Evolutionary conservation across 805 yeast species (phyloP), one percentile per base, ranked within the genome.

Genomic region (Wickerhamomyces bisporus): DNA sequence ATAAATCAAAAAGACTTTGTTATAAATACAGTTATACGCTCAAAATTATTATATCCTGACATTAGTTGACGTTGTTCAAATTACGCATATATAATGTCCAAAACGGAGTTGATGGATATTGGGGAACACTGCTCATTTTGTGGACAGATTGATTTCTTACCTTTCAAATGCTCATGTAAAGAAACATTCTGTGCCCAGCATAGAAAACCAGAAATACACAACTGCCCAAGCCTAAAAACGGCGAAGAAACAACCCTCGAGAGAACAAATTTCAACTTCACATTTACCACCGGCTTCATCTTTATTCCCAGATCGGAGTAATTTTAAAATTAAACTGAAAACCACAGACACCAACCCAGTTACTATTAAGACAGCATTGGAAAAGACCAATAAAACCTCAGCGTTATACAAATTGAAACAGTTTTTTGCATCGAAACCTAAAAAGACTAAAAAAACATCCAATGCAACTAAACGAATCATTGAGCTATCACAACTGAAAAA

Each of bases 61-160:
- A n/a, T n/a, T n/a, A n/a, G n/a, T n/a, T n/a, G n/a, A n/a, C n/a
- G n/a, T n/a, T n/a, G n/a, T n/a, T n/a, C n/a, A n/a, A n/a, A n/a
- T n/a, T n/a, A n/a, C n/a, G n/a, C n/a, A n/a, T n/a, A n/a, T n/a
- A n/a, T n/a, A n/a, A 21, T 51, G 54, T 50, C 57, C 6, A 51
- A 47, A 34, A 52, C 55, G 13, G 57, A 47, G 19, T 36, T 55
- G 13, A 52, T 55, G 57, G 58, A 55, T 31, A 52, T 55, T 13
- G 60, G 60, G 9, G 55, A 53, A 32, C 58, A 53, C 36, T 55
- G 60, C 34, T 42, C 56, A 3, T 51, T 45, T 33, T 55, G 60
- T 42, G 58, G 58, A 3, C 58, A 53, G 34, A 40, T 53, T 2
- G 60, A 55, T 31, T 55, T 53, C 39, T 39, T 55, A 15, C 60